phyloP scores from a whole-genome alignment of 2,329 filamentous ascomycete species.

The Trichoderma koningii region DNA sequence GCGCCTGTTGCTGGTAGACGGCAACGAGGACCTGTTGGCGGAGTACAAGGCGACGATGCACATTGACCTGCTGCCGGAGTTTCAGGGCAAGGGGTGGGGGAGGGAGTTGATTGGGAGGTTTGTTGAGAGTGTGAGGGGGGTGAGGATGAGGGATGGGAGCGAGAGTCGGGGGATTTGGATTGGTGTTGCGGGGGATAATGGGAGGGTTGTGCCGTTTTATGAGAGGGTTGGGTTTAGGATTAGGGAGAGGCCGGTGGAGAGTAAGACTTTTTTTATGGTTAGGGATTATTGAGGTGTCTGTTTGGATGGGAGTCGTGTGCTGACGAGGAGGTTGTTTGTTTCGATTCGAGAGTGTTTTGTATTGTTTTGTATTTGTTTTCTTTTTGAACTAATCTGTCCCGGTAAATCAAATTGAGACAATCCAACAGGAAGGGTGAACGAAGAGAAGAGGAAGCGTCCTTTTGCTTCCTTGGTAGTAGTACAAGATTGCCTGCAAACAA shows the following conservation, averaged over 20 bases:
- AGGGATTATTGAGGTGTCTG: slow-evolving; percentile 35
- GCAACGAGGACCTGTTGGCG: slow-evolving; percentile 40
- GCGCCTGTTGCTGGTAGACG: slow-evolving; percentile 44
- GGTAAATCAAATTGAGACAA: slow-evolving; percentile 3
- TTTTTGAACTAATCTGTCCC: neutral
- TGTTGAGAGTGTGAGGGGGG: slow-evolving; percentile 42
- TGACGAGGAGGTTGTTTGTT: neutral
- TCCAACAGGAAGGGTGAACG: neutral
- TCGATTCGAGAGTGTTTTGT: neutral
- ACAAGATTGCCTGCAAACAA: neutral
- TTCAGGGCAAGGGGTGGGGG: slow-evolving; percentile 50
- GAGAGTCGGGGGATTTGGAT: slow-evolving; percentile 45
- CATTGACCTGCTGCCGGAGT: slow-evolving; percentile 49
- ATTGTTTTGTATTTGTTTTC: neutral
- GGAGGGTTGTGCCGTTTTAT: slow-evolving; percentile 52
- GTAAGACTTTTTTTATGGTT: slow-evolving; percentile 47
- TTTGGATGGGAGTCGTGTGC: neutral
- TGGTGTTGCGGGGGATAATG: slow-evolving; percentile 50
- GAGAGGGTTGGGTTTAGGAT: slow-evolving; percentile 50
- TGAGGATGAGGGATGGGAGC: slow-evolving; percentile 20
- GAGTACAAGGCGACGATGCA: slow-evolving; percentile 51
- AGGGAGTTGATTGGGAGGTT: slow-evolving; percentile 45
- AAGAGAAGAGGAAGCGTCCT: neutral
- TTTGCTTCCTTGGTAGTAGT: neutral
- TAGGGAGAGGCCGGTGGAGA: slow-evolving; percentile 40